Conservation (phyloP, 805 yeast genomes). For the Lipomyces chichibuensis region DNA sequence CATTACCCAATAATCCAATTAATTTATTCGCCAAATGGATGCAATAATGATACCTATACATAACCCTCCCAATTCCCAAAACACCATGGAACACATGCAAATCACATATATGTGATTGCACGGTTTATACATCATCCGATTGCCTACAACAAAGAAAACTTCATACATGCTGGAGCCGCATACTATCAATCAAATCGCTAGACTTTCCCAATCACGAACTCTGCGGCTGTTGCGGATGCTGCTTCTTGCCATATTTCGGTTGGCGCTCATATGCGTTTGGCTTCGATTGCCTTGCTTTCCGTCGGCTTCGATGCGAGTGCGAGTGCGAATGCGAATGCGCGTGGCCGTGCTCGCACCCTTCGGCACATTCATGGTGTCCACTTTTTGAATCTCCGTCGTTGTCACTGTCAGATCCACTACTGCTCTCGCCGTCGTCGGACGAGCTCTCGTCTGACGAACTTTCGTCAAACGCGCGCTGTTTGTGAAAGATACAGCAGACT, state of each 20-base stretch:
- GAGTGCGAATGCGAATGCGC: slow-evolving; percentile 17
- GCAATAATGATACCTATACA: not conserved
- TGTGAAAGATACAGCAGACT: slow-evolving; percentile 67
- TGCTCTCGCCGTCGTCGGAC: slow-evolving; percentile 42
- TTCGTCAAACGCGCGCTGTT: slow-evolving; percentile 47
- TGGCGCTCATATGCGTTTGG: slow-evolving; percentile 91
- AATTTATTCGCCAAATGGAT: not conserved
- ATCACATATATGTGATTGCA: not conserved
- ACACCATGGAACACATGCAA: not conserved
- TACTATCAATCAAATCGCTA: not conserved
- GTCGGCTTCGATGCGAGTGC: slow-evolving; percentile 26
- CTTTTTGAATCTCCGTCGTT: slow-evolving; percentile 39
- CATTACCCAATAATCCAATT: not conserved
- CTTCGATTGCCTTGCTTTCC: slow-evolving; percentile 47
- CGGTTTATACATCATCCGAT: too few relatives aligned
- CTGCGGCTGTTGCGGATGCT: not conserved
- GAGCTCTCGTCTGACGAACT: slow-evolving; percentile 43
- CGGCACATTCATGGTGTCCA: slow-evolving; percentile 12
- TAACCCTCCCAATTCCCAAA: not conserved
- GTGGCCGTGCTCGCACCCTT: slow-evolving; percentile 9
- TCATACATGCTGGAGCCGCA: not conserved
- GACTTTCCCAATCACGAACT: not conserved
- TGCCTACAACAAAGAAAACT: too few relatives aligned
- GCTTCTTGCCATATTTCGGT: slow-evolving; percentile 49
- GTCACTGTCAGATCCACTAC: slow-evolving; percentile 49